Evolutionary conservation across 202 grass and related monocot genomes (phyloP).

Genomic region (Musa balbisiana): DNA sequence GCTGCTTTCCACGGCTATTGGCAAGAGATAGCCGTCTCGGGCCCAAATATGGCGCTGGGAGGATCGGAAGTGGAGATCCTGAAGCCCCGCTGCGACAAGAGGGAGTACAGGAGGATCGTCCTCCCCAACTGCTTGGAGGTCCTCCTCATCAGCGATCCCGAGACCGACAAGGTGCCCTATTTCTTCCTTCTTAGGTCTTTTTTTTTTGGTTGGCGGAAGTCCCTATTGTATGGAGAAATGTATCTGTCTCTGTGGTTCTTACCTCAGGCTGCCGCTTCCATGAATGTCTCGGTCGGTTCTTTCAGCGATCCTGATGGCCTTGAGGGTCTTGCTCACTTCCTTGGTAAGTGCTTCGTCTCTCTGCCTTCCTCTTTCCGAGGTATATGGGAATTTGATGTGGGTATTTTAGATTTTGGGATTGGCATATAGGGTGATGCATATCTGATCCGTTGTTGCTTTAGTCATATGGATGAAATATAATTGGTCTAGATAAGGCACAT

Average conservation of each 20-base stretch:
- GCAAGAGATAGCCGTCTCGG: neutral
- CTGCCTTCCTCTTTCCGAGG: neutral
- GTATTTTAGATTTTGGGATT: neutral
- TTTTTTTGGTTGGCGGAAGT: neutral
- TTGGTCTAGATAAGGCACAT: too few species aligned
- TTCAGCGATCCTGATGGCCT: slow-evolving; percentile 84
- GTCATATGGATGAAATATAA: too few species aligned
- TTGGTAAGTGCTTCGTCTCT: slow-evolving; percentile 39
- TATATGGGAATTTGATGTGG: neutral
- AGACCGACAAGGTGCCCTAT: slow-evolving; percentile 74
- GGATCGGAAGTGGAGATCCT: slow-evolving; percentile 50
- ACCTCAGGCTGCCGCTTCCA: slow-evolving; percentile 75
- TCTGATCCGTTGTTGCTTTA: neutral
- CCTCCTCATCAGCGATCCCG: slow-evolving; percentile 91
- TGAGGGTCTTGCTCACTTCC: slow-evolving; percentile 89
- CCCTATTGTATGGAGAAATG: too few species aligned
- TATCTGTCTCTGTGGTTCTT: slow-evolving; percentile 9
- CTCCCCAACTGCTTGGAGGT: slow-evolving; percentile 69
- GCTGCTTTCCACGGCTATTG: neutral
- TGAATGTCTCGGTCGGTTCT: slow-evolving; percentile 74
- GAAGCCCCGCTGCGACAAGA: slow-evolving; percentile 72
- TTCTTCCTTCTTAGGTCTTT: neutral
- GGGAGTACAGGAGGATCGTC: slow-evolving; percentile 75
- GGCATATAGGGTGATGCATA: neutral
- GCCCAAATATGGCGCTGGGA: neutral